Evolutionary conservation across 345 rosid species (phyloP).

Genomic region (Eucalyptus curtisii): DNA sequence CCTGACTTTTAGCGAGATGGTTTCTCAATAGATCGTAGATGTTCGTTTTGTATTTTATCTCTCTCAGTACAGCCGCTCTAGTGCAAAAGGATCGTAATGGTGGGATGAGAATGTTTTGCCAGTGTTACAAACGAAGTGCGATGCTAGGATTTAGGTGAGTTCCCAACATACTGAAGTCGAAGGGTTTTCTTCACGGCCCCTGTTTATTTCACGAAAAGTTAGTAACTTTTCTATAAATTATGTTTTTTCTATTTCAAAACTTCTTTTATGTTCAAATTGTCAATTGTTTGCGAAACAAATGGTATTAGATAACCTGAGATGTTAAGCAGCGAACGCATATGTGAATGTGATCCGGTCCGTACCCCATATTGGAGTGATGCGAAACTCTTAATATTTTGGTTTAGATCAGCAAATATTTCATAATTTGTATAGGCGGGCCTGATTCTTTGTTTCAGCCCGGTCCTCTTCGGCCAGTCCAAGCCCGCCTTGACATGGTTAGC

Average conservation of each 20-base stretch:
- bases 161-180: neutral
- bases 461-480: neutral
- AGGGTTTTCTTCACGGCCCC: neutral
- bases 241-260: neutral
- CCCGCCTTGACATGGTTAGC: neutral
- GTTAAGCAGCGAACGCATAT: neutral
- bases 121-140: neutral
- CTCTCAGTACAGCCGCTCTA: neutral
- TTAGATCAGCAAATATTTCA: neutral
- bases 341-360: rapidly evolving
- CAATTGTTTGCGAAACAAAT: neutral
- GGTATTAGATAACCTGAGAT: neutral
- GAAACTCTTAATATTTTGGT: neutral
- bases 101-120: neutral
- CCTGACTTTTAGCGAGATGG: neutral
- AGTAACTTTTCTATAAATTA: neutral
- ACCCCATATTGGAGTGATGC: neutral
- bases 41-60: neutral
- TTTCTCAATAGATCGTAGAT: neutral
- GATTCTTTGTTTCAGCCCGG: neutral
- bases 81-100: neutral
- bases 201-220: neutral
- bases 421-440: neutral
- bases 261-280: neutral
- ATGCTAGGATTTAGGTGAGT: neutral